Conservation (phyloP, 1,284 basidiomycete genomes). For the Mycosarcoma maydis region DNA sequence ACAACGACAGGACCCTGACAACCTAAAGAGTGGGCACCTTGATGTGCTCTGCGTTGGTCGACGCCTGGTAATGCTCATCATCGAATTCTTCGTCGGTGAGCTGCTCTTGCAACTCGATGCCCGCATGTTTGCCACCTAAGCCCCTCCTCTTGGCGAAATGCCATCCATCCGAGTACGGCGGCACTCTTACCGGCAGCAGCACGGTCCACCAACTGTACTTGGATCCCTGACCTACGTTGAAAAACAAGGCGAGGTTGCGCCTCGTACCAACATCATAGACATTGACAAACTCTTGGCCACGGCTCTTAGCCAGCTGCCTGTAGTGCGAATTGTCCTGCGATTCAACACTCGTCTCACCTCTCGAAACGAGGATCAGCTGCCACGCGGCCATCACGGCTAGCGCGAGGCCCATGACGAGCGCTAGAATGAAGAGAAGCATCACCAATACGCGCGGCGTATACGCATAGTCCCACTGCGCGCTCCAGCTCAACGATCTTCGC, state of each 20-base stretch:
- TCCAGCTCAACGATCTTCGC: conserved; percentile 19
- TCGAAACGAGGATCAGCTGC: conserved; percentile 79
- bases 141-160: conserved; percentile 80
- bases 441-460: conserved; percentile 77
- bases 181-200: conserved; percentile 80
- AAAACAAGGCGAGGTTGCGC: conserved; percentile 83
- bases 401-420: conserved; percentile 77
- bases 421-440: conserved; percentile 74
- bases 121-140: conserved; percentile 66
- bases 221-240: conserved; percentile 78
- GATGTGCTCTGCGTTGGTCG: background rate
- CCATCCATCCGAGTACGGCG: conserved; percentile 86
- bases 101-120: conserved; percentile 70
- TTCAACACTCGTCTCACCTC: conserved; percentile 92
- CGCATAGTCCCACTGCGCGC: conserved; percentile 72
- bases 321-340: conserved; percentile 85
- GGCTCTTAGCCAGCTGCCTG: conserved; percentile 74
- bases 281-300: conserved; percentile 79
- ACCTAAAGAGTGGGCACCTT: background rate
- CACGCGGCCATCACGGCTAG: conserved; percentile 82
- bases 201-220: conserved; percentile 75
- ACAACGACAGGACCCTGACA: too few relatives aligned
- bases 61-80: conserved; percentile 17
- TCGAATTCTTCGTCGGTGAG: conserved; percentile 70
- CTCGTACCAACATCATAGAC: conserved; percentile 85